phyloP scores from a whole-genome alignment of 495 filamentous ascomycete species.

The Annulohypoxylon stygium region DNA sequence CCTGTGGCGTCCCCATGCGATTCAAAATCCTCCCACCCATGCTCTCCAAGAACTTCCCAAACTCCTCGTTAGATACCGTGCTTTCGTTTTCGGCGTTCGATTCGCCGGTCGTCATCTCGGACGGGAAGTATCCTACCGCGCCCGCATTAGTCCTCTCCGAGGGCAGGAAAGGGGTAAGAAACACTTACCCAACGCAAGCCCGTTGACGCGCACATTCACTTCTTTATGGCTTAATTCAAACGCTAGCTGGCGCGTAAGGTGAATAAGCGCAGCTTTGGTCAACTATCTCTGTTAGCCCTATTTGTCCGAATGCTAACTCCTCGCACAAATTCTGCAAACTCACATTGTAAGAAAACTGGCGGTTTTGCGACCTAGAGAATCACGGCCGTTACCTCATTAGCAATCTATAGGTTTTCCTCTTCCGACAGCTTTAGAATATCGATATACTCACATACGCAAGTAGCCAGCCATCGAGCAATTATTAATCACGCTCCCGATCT shows the following conservation, averaged over 20 bases:
- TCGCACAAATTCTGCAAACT: background rate
- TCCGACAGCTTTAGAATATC: too few species aligned
- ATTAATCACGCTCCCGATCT: constrained; percentile 70
- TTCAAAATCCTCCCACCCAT: constrained; percentile 40
- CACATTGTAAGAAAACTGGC: constrained; percentile 78
- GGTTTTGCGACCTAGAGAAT: constrained; percentile 69
- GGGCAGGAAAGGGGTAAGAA: background rate
- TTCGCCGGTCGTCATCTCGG: constrained; percentile 73
- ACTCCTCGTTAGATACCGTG: constrained; percentile 4
- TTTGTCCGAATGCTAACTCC: too few species aligned
- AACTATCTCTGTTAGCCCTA: constrained; percentile 48
- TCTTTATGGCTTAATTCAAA: constrained; percentile 55
- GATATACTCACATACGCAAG: constrained; percentile 46
- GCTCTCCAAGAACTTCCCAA: constrained; percentile 26
- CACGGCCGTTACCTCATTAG: background rate
- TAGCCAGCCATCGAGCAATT: constrained; percentile 66
- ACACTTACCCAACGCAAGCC: constrained; percentile 75
- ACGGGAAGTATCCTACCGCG: constrained; percentile 68
- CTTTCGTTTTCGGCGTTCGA: constrained; percentile 67
- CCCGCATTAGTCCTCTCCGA: background rate
- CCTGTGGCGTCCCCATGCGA: constrained; percentile 46
- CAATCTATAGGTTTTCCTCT: too few species aligned
- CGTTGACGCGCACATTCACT: constrained; percentile 73
- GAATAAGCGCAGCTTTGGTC: constrained; percentile 79
- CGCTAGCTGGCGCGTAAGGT: constrained; percentile 70